These are phyloP conservation scores for Neoboletus magnificus DNA, from an alignment of 768 basidiomycete genomes.

Conservation along the genomic window DNA sequence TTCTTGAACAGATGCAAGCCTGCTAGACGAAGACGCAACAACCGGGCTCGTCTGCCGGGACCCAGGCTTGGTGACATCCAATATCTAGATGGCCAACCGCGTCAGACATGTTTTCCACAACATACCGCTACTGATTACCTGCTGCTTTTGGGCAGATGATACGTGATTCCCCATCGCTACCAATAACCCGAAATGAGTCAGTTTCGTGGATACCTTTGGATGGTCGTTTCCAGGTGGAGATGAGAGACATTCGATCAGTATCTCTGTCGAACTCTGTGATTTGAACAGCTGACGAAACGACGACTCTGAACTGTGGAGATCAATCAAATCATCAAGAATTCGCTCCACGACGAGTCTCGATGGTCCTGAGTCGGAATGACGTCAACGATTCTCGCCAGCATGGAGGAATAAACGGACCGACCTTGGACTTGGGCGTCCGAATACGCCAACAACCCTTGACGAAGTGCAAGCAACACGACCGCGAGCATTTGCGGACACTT, in stretches of 20 bases:
- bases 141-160: conserved; percentile 63
- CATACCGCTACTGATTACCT: conserved; percentile 44
- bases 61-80: conserved; percentile 49
- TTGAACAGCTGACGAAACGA: conserved; percentile 73
- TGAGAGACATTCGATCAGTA: conserved; percentile 64
- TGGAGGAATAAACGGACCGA: neutral
- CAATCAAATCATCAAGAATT: conserved; percentile 65
- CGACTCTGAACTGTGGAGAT: conserved; percentile 58
- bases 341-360: conserved; percentile 17
- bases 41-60: neutral
- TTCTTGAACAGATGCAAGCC: conserved; percentile 22
- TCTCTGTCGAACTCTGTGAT: conserved; percentile 64
- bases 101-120: conserved; percentile 4
- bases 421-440: conserved; percentile 19
- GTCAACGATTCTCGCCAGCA: neutral
- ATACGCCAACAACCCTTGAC: conserved; percentile 46
- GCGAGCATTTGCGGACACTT: conserved; percentile 68
- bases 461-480: conserved; percentile 66
- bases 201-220: conserved; percentile 52
- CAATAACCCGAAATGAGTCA: conserved; percentile 66
- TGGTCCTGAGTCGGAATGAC: conserved; percentile 17
- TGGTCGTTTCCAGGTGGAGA: conserved; percentile 31
- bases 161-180: conserved; percentile 64
- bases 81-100: conserved; percentile 38
- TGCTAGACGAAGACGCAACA: conserved; percentile 3